Evolutionary conservation across 164 flowering plant genomes (phyloP), one percentile per base, ranked within the genome.

Genomic region (Pachysandra terminalis): DNA sequence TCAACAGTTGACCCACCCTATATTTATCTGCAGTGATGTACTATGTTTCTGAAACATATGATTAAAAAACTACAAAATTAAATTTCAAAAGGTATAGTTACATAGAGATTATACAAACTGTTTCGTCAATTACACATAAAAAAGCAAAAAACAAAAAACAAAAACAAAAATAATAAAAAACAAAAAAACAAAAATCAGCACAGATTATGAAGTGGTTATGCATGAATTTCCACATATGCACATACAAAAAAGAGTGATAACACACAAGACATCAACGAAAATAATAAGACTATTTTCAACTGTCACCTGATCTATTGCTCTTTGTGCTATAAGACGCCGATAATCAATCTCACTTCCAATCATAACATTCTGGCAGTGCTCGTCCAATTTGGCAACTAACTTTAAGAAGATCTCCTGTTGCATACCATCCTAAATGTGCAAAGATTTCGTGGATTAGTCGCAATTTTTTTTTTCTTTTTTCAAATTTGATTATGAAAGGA

Each of bases 321-420:
- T 81, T 69, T 85, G 75, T 53, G 94, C 92, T 64, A 87, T 81
- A 28, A 87, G 74, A 35, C 98, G 92, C 15, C 98, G 97, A 69
- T 91, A 95, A 79, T 95, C 98, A 68, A 89, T 81, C 67, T 92
- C 97, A 82, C 90, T 88, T 69, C 97, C 97, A 77, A 95, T 81
- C 70, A 79, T 70, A 75, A 89, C 72, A 69, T 48, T 80, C 70
- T 87, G 82, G 72, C 97, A 89, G 54, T 90, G 98, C 61, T 89
- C 80, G 68, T 75, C 88, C 81, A 95, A 66, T 72, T 87, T 86
- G 23, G 67, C 53, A 27, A 91, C 69, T 54, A 95, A 74, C 59
- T 86, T 85, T 61, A 65, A 80, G 71, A 95, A 95, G 41, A 95
- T 85, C 63, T 89, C 97, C 63, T 77, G 71, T 81, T 95, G 98